Evolutionary conservation across 768 basidiomycete genomes (phyloP), one percentile per base, ranked within the genome.

Genomic region (Podaxis mareebaensis): DNA sequence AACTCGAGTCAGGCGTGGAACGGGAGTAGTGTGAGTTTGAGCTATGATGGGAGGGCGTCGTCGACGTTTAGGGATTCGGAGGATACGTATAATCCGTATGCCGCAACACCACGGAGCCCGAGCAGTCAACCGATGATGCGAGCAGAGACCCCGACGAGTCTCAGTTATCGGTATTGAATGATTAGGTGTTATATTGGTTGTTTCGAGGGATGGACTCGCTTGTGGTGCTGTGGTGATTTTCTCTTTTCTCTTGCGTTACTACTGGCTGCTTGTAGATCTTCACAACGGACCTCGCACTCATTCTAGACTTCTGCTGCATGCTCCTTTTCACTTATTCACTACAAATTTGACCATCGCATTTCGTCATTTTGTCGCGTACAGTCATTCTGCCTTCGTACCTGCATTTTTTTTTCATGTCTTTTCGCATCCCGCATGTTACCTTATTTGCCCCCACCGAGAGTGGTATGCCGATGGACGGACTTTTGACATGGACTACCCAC

Each of bases 1-100:
- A 87, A 85, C 68, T 66, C 77, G 58, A 85, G 82, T 67, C 79
- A 78, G 67, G 79, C 81, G 52, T 88, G 86, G 86, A 84, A 85
- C 65, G 78, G 78, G 53, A 88, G 86, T 71, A 79, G 71, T n/a
- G 70, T 72, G 40, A 82, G 79, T 68, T 70, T 88, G 68, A 58
- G 30, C 49, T 58, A 58, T 36, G 44, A 58, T 33, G 33, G 58
- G 28, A 48, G 58, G 46, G 28, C 71, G 76, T 53, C 61, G 10
- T 28, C 54, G 60, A 28, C 61, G 13, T 63, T 56, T 51, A 56
- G 61, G 40, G 55, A 56, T 20, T 63, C 61, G 61, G 61, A 63
- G 48, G 61, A 57, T 28, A 49, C 53, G 3, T 56, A 63, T 63
- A 44, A 39, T 11, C 49, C 48, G 26, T 40, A 60, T 53, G 59